These are phyloP conservation scores for Ceratocystiopsis sp. DNA, from an alignment of 2,329 filamentous ascomycete genomes.

Conservation along the genomic window DNA sequence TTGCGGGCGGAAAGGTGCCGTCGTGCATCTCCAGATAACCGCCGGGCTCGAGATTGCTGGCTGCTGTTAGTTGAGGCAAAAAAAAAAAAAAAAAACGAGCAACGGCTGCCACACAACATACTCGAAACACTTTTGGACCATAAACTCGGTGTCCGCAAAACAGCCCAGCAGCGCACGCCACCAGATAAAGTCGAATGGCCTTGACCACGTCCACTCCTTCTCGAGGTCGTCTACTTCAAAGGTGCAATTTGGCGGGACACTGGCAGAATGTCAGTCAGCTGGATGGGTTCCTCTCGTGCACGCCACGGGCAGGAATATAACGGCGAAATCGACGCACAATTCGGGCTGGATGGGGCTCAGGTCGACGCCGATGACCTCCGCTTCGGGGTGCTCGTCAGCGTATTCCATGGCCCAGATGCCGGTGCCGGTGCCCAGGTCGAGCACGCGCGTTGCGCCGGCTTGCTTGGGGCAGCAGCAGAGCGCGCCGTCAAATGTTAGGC, in stretches of 20 bases:
- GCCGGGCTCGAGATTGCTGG: constrained; percentile 10
- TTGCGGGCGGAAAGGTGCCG: constrained; percentile 8
- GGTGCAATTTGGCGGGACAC: constrained; percentile 7
- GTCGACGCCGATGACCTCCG: constrained; percentile 10
- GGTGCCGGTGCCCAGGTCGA: constrained; percentile 11
- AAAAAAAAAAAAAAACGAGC: neutral
- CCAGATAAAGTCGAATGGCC: constrained; percentile 11
- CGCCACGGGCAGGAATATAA: no score
- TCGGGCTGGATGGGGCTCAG: constrained; percentile 11
- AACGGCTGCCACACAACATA: neutral
- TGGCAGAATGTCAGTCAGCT: neutral
- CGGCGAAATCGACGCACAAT: neutral
- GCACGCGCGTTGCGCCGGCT: constrained; percentile 7
- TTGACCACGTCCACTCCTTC: constrained; percentile 11
- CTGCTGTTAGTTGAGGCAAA: neutral
- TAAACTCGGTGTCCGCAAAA: constrained; percentile 7
- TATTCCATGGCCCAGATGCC: constrained; percentile 12
- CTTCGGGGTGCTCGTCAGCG: constrained; percentile 10
- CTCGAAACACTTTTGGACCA: constrained; percentile 9
- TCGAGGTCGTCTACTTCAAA: constrained; percentile 11
- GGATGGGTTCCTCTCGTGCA: no score
- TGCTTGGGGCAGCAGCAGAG: constrained; percentile 9
- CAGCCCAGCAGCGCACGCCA: constrained; percentile 9
- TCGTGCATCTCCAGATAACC: constrained; percentile 12
- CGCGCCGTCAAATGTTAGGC: constrained; percentile 5